Base-by-base conservation (phyloP, 179 eudicot genomes). In the Vitellaria paradoxa region DNA sequence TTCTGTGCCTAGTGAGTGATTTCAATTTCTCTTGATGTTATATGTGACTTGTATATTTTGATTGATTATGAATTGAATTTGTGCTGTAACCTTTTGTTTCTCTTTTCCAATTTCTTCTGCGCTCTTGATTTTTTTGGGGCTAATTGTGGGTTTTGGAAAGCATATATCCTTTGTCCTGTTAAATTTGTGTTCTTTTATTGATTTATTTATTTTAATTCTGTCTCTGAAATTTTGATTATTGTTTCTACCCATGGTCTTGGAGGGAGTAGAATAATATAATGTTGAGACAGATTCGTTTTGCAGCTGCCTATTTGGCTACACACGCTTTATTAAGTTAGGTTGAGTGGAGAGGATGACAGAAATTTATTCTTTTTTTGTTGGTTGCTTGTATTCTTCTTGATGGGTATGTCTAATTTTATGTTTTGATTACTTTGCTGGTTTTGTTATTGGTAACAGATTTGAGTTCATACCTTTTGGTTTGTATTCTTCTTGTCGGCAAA, bases 1-100 rank as follows among this genome's bases (percentile, higher is more conserved):
- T 67, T 88, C 88, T 15, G 97, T 96, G 30, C 99, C 99, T 76
- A 98, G 99, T 93, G 78, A 82, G 69, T 64, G 59, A 64, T 65
- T 23, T 15, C 37, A 30, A 30, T 24, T 40, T 61, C 68, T 77
- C 9, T 57, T 65, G 6, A 26, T 62, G 10, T 12, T 63, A 46
- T 80, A 6, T 18, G 7, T 55, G 65, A 69, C 37, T 77, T 40
- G 61, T 4, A 7, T 17, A 5, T n/a, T 66, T 71, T 72, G 45
- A 20, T 81, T 61, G 70, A 7, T 75, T n/a, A 18, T 64, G 12
- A 64, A 23, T 64, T 64, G 72, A 47, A 24, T 5, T 50, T 70
- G 73, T 23, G 42, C 12, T 24, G 20, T 50, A 52, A 59, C 61
- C 37, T 73, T 63, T 49, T 24, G 7, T 46, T 62, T 75, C 18